phyloP scores from a whole-genome alignment of 225 moss, liverwort and hornwort genomes.

The Climacium dendroides region DNA sequence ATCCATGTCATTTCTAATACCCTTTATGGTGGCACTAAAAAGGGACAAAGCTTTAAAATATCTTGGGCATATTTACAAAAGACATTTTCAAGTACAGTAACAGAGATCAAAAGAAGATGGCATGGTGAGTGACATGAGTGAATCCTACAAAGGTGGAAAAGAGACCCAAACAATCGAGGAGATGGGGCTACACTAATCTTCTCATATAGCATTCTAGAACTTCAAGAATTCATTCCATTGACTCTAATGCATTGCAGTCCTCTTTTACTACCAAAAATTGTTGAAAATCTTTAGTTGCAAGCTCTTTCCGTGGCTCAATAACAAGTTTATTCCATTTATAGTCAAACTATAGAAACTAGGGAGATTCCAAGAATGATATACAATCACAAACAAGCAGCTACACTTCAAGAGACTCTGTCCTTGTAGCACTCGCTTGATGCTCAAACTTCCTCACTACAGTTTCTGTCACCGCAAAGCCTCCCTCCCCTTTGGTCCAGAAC shows the following conservation, averaged over 20 bases:
- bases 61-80: too few relatives aligned
- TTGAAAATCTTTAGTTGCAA: neutral
- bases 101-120: neutral
- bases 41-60: too few relatives aligned
- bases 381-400: neutral
- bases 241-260: neutral
- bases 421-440: fast-evolving
- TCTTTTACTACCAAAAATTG: neutral
- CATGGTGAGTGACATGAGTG: neutral
- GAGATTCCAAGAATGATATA: neutral
- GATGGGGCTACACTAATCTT: neutral
- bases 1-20: neutral
- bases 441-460: neutral
- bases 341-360: too few relatives aligned
- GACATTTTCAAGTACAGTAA: too few relatives aligned
- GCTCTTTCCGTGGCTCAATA: neutral
- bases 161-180: neutral
- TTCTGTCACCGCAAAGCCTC: neutral
- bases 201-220: neutral
- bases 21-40: neutral
- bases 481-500: neutral
- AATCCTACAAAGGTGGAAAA: neutral
- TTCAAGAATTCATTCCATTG: neutral
- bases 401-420: neutral
- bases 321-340: too few relatives aligned